Percentiles rank a stretch among this genome's conserved stretches.
Evolutionary conservation across 1,284 basidiomycete genomes (phyloP).

Genomic region (Sporisorium graminicola): DNA sequence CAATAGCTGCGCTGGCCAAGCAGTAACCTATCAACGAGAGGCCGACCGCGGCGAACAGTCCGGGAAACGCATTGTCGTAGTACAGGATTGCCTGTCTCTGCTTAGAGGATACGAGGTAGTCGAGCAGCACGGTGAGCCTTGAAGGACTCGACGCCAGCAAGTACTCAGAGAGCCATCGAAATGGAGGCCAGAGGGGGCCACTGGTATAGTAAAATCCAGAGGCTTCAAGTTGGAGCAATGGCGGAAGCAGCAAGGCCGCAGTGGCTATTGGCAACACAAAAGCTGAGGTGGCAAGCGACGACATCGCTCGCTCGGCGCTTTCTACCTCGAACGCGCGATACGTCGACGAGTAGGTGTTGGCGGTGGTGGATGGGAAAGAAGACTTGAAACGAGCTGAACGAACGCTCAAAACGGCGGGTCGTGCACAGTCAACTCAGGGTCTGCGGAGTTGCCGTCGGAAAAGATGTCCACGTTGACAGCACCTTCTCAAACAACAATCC

Average conservation of each 20-base stretch:
- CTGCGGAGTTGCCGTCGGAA: not conserved
- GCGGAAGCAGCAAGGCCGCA: slow-evolving; percentile 23
- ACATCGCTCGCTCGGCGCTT: slow-evolving; percentile 9
- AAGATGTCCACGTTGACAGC: not conserved
- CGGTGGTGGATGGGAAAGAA: slow-evolving; percentile 4
- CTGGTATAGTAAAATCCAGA: slow-evolving; percentile 1
- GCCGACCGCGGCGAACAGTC: slow-evolving; percentile 43
- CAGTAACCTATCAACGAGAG: slow-evolving; percentile 50
- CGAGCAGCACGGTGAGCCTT: slow-evolving; percentile 14
- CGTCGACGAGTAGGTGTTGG: not conserved
- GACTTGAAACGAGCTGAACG: not conserved
- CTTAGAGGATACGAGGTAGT: not conserved
- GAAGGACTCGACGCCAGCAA: slow-evolving; percentile 19
- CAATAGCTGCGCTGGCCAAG: slow-evolving; percentile 42
- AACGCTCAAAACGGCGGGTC: not conserved
- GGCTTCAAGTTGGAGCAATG: slow-evolving; percentile 30
- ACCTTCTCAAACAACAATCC: not conserved
- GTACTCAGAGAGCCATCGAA: slow-evolving; percentile 16
- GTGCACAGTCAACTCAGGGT: not conserved
- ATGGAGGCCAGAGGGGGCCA: slow-evolving; percentile 28
- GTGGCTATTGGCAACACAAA: slow-evolving; percentile 28
- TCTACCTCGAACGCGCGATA: not conserved
- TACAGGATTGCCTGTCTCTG: slow-evolving; percentile 20
- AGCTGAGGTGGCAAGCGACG: slow-evolving; percentile 23
- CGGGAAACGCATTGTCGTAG: slow-evolving; percentile 51